Conservation (phyloP, 192 early-diverging fungal species). For the Backusella liffmaniae region DNA sequence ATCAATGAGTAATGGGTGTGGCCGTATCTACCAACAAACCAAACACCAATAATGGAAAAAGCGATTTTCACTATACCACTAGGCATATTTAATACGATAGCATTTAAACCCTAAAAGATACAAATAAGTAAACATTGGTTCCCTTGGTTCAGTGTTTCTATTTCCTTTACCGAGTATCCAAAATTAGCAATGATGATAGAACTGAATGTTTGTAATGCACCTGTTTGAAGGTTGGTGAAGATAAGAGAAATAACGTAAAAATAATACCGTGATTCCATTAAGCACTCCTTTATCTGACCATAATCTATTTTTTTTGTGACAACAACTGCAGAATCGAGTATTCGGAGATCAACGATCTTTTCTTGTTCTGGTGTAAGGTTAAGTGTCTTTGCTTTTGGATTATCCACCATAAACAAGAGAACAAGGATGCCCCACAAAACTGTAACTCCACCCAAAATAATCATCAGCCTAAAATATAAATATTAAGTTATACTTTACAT, state of each 20-base stretch:
- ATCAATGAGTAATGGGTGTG: neutral
- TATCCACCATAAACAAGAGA: slow-evolving; percentile 26
- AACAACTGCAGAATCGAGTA: slow-evolving; percentile 18
- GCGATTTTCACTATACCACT: slow-evolving; percentile 11
- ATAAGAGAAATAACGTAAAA: neutral
- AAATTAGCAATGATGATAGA: slow-evolving; percentile 15
- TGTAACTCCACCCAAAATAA: slow-evolving; percentile 19
- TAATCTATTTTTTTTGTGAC: slow-evolving; percentile 6
- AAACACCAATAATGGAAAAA: neutral
- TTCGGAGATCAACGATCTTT: slow-evolving; percentile 23
- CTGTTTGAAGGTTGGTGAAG: slow-evolving; percentile 23
- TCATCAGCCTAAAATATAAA: slow-evolving; percentile 24
- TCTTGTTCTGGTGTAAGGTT: slow-evolving; percentile 25
- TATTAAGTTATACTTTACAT: neutral
- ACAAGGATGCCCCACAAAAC: slow-evolving; percentile 4
- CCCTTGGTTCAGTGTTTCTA: neutral
- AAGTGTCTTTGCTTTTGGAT: slow-evolving; percentile 19
- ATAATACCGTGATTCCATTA: slow-evolving; percentile 18
- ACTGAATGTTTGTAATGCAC: slow-evolving; percentile 21
- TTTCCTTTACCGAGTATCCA: slow-evolving; percentile 23
- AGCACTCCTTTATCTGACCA: slow-evolving; percentile 23
- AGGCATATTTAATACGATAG: slow-evolving; percentile 23
- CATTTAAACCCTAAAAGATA: slow-evolving; percentile 12
- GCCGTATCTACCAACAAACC: neutral
- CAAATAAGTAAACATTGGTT: neutral